phyloP scores from a whole-genome alignment of 805 yeast genomes.

The Ogataea philodendri region DNA sequence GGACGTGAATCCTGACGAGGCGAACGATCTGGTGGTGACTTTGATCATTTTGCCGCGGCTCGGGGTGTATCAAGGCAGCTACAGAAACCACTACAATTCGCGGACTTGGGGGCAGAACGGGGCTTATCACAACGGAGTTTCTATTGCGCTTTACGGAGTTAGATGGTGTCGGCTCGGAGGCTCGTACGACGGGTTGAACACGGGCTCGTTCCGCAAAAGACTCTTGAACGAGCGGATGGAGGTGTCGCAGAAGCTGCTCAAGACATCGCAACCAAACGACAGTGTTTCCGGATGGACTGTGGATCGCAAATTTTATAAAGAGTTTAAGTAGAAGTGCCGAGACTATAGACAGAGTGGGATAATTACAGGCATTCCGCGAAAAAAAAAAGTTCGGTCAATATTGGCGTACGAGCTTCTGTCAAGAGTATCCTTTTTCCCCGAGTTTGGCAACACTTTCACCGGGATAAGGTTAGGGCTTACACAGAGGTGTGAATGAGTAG shows the following conservation, averaged over 20 bases:
- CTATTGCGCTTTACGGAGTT: slow-evolving; percentile 59
- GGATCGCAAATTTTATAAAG: slow-evolving; percentile 18
- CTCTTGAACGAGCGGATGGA: slow-evolving; percentile 25
- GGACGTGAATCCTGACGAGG: slow-evolving; percentile 26
- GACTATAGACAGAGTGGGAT: neutral
- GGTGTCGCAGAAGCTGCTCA: slow-evolving; percentile 11
- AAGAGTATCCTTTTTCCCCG: too few relatives aligned
- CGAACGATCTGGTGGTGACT: slow-evolving; percentile 56
- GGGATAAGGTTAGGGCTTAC: too few relatives aligned
- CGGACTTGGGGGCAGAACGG: slow-evolving; percentile 59
- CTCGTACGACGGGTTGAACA: slow-evolving; percentile 20
- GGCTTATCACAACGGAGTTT: slow-evolving; percentile 71
- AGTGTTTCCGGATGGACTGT: slow-evolving; percentile 15
- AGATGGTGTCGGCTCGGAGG: slow-evolving; percentile 41
- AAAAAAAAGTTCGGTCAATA: neutral
- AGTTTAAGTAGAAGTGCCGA: slow-evolving; percentile 5
- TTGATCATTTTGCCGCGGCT: slow-evolving; percentile 67
- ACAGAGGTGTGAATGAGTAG: too few relatives aligned
- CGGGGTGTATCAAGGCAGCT: slow-evolving; percentile 60
- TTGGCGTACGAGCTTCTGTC: slow-evolving; percentile 7
- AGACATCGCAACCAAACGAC: slow-evolving; percentile 8
- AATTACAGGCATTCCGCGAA: neutral
- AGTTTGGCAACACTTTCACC: too few relatives aligned
- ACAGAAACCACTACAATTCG: slow-evolving; percentile 67
- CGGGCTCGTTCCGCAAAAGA: slow-evolving; percentile 22